Conservation (phyloP, 495 filamentous ascomycete genomes). For the Podospora tetraspora region DNA sequence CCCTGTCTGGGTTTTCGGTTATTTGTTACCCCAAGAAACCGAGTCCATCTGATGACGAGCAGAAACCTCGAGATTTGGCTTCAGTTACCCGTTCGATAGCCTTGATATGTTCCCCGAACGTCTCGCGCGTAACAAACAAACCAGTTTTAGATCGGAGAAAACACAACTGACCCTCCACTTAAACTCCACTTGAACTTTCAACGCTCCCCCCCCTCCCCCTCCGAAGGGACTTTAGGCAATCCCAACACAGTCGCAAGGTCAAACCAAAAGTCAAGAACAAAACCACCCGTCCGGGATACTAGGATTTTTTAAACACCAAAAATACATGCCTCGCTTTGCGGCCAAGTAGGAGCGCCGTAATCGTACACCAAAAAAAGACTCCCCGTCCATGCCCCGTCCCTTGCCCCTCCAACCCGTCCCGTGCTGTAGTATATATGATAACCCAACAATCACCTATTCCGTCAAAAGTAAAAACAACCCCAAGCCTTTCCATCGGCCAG, state of each 20-base stretch:
- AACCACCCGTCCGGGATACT: not conserved
- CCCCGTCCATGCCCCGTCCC: not conserved
- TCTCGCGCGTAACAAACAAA: no score
- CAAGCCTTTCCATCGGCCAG: not conserved
- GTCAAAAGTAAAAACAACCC: not conserved
- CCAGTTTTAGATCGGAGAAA: no score
- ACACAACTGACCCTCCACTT: no score
- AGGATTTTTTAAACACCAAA: not conserved
- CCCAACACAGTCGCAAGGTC: not conserved
- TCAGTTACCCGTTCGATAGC: no score
- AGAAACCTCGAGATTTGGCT: no score
- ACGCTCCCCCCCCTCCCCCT: not conserved
- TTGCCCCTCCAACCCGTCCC: not conserved
- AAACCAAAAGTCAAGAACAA: not conserved
- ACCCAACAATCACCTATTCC: not conserved
- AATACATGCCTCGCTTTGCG: not conserved
- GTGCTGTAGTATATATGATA: not conserved
- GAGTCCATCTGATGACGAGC: no score
- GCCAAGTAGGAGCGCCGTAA: not conserved
- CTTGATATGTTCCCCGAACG: no score
- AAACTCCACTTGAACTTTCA: not conserved
- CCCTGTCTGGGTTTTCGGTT: no score
- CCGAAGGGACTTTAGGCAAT: not conserved
- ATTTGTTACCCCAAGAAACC: no score
- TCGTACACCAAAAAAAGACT: not conserved